Conservation (phyloP, 1,139 yeast species). For the Zygoascus meyerae region DNA sequence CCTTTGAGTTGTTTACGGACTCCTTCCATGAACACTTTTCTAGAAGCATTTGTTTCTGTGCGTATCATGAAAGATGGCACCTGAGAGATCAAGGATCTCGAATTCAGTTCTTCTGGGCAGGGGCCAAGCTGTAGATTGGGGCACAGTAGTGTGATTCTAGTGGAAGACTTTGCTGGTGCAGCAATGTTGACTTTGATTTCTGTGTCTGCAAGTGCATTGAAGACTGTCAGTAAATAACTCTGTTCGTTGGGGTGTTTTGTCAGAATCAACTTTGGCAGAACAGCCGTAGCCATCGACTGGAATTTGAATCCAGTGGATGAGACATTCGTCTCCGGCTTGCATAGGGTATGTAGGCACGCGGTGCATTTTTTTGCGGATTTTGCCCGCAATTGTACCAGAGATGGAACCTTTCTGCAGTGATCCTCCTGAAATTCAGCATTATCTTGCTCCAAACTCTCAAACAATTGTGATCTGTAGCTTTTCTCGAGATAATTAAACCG, state of each 20-base stretch:
- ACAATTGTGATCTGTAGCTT: not conserved
- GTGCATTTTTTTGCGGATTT: conserved; percentile 27
- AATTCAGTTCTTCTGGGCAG: conserved; percentile 27
- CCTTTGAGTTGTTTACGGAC: conserved; percentile 12
- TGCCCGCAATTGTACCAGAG: conserved; percentile 22
- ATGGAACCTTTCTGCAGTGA: conserved; percentile 18
- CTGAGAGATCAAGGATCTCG: conserved; percentile 23
- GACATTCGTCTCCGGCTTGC: conserved; percentile 29
- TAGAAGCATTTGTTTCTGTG: conserved; percentile 27
- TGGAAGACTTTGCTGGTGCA: conserved; percentile 16
- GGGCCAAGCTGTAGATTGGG: conserved; percentile 27
- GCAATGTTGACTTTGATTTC: conserved; percentile 22
- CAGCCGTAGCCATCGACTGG: conserved; percentile 26
- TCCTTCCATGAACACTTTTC: conserved; percentile 28
- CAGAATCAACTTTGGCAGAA: conserved; percentile 20
- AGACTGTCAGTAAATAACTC: conserved; percentile 22
- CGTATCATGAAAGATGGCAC: conserved; percentile 27
- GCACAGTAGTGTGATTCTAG: conserved; percentile 17
- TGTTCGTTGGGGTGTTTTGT: conserved; percentile 6
- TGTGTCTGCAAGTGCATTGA: conserved; percentile 24
- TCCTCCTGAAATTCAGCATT: too few species aligned
- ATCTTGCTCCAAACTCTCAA: not conserved
- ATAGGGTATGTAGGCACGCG: conserved; percentile 27
- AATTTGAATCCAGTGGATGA: conserved; percentile 22
- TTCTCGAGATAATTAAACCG: conserved; percentile 3